Evolutionary conservation across 116 monocot species (phyloP).

Genomic region (Phalaenopsis hybrid): DNA sequence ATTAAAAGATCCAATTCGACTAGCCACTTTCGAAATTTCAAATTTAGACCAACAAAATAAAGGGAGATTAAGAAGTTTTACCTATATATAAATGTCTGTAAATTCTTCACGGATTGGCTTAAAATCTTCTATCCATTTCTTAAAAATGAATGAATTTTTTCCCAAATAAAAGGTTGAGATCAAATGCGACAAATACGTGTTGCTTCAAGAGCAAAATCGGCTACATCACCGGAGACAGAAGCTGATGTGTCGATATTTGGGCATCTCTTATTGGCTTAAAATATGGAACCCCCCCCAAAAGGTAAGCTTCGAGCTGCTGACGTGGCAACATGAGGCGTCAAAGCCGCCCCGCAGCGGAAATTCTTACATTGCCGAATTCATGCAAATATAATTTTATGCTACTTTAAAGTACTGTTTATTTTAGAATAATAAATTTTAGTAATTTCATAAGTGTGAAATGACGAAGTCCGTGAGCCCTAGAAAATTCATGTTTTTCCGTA

Average conservation of each 20-base stretch:
- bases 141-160: too few species aligned
- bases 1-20: too few species aligned
- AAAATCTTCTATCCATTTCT: too few species aligned
- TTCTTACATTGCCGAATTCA: too few species aligned
- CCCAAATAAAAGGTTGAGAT: neutral
- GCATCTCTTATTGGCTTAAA: neutral
- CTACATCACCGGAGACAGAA: neutral
- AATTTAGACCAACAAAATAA: too few species aligned
- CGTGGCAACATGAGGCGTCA: too few species aligned
- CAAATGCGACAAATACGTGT: neutral
- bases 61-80: too few species aligned
- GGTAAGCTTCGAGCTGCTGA: too few species aligned
- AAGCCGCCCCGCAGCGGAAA: too few species aligned
- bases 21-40: too few species aligned
- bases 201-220: neutral
- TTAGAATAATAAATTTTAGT: neutral
- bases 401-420: neutral
- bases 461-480: neutral
- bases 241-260: neutral
- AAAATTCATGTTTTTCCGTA: neutral
- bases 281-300: neutral
- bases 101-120: too few species aligned
- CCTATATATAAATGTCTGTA: too few species aligned
- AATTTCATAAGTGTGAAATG: neutral
- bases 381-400: neutral